Evolutionary conservation across 495 filamentous ascomycete genomes (phyloP).

Genomic region (Hyaloscypha bicolor): DNA sequence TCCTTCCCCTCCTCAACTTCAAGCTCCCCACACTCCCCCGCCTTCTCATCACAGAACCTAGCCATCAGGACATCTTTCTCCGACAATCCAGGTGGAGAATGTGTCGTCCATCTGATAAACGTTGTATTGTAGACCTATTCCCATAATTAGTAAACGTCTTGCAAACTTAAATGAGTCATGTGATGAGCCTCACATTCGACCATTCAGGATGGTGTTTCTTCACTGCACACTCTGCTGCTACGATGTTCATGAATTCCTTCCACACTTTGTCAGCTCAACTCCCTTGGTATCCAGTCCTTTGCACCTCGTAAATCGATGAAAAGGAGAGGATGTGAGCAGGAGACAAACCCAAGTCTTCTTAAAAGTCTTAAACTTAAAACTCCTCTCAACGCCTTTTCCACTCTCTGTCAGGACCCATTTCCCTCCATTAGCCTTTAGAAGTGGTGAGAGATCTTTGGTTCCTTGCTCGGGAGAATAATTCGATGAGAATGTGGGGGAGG

Average conservation of each 20-base stretch:
- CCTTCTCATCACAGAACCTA: constrained; percentile 63
- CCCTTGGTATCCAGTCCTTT: neutral
- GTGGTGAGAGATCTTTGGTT: constrained; percentile 12
- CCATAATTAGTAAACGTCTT: neutral
- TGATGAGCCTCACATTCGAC: constrained; percentile 53
- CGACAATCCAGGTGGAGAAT: constrained; percentile 71
- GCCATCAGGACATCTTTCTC: constrained; percentile 68
- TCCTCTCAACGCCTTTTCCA: constrained; percentile 56
- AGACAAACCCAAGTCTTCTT: constrained; percentile 60
- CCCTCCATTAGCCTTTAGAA: constrained; percentile 33
- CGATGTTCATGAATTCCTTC: constrained; percentile 62
- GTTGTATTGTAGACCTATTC: constrained; percentile 60
- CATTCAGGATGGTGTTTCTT: constrained; percentile 66
- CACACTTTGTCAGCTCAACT: neutral
- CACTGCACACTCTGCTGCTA: constrained; percentile 56
- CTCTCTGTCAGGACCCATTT: constrained; percentile 53
- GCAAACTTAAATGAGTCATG: neutral
- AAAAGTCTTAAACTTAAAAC: constrained; percentile 65
- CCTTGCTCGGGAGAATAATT: constrained; percentile 23
- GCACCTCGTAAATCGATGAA: neutral
- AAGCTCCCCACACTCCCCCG: constrained; percentile 51
- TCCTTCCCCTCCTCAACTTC: constrained; percentile 5
- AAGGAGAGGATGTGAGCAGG: constrained; percentile 6
- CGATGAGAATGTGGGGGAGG: constrained; percentile 20
- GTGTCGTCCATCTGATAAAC: constrained; percentile 74